phyloP scores from a whole-genome alignment of 148 eudicot species.

The Rhododendron henanense region DNA sequence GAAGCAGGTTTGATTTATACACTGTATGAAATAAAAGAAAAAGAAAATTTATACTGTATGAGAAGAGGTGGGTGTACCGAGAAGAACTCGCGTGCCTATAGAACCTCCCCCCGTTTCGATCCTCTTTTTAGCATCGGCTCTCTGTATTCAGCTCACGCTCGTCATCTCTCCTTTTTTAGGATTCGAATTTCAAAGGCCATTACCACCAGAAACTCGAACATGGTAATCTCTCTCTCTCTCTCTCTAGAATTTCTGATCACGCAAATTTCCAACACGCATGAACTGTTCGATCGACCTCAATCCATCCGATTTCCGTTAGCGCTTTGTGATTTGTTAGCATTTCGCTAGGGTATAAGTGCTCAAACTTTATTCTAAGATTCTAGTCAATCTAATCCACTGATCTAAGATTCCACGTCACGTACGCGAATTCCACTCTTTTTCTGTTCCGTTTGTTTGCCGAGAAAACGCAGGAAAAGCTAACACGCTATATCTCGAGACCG shows the following conservation, averaged over 20 bases:
- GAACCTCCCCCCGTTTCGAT: neutral
- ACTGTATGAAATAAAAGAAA: too few species aligned
- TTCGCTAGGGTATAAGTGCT: neutral
- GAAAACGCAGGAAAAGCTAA: neutral
- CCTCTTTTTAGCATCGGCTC: neutral
- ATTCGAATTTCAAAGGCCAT: neutral
- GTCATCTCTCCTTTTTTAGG: neutral
- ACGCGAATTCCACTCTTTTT: neutral
- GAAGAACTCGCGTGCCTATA: neutral
- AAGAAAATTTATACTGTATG: too few species aligned
- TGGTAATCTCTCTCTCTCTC: neutral
- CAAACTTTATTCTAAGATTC: neutral
- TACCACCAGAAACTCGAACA: neutral
- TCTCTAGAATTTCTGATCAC: neutral
- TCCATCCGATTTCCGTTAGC: neutral
- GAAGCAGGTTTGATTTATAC: too few species aligned
- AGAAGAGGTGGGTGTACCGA: neutral
- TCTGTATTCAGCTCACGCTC: neutral
- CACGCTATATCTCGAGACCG: neutral
- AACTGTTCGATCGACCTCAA: neutral
- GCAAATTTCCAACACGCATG: neutral
- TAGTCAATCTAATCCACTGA: neutral
- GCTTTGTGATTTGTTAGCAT: neutral
- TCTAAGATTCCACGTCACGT: neutral
- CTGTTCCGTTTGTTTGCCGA: neutral